phyloP scores from a whole-genome alignment of 1,284 basidiomycete genomes.

The Megacollybia platyphylla region DNA sequence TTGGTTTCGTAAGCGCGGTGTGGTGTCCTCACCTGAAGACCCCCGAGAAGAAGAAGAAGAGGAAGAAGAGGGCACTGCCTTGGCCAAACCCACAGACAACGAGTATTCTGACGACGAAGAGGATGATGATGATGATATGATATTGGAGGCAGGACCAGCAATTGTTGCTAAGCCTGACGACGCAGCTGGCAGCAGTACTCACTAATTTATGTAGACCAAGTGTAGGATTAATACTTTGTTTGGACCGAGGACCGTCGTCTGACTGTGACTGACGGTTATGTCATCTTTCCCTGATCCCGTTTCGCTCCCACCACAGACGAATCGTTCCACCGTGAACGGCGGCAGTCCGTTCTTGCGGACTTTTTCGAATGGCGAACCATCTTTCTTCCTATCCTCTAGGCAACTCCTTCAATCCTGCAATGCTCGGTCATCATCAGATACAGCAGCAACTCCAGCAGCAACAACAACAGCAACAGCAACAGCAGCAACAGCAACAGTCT shows the following conservation, averaged over 20 bases:
- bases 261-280: no score
- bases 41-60: slow-evolving; percentile 18
- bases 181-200: background rate
- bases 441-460: slow-evolving; percentile 20
- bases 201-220: no score
- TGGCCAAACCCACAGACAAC: slow-evolving; percentile 5
- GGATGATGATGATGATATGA: slow-evolving; percentile 2
- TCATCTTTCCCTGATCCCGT: background rate
- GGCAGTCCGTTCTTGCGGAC: background rate
- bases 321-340: background rate
- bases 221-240: no score
- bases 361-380: slow-evolving; percentile 6
- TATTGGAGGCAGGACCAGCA: slow-evolving; percentile 2
- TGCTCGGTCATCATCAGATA: slow-evolving; percentile 30
- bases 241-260: no score
- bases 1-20: slow-evolving; percentile 47
- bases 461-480: slow-evolving; percentile 30
- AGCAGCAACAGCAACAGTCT: slow-evolving; percentile 24
- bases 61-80: slow-evolving; percentile 9
- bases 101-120: background rate
- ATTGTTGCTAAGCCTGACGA: background rate
- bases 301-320: background rate
- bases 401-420: slow-evolving; percentile 32
- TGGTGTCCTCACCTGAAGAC: slow-evolving; percentile 30
- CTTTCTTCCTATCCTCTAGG: slow-evolving; percentile 12